Percentiles rank a stretch among this genome's conserved stretches.
Conservation (phyloP, 805 yeast species). For the Wilhelminamyces savonicus region DNA sequence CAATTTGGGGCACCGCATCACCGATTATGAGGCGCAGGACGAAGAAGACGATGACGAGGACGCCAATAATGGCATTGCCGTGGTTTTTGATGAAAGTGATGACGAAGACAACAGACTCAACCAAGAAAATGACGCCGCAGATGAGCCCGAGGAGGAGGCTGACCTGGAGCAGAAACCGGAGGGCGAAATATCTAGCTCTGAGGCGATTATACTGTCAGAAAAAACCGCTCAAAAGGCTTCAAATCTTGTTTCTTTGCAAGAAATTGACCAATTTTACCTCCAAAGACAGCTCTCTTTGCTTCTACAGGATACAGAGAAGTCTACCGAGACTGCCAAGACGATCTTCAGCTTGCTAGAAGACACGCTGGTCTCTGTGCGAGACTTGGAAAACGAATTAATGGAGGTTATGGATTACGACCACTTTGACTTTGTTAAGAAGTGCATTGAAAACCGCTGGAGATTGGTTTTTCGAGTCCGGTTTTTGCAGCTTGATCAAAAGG, state of each 20-base stretch:
- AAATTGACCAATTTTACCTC: constrained; percentile 41
- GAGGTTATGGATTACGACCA: constrained; percentile 48
- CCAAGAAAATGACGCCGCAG: constrained; percentile 9
- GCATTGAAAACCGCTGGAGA: constrained; percentile 45
- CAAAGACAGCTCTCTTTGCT: constrained; percentile 41
- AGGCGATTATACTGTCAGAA: constrained; percentile 1
- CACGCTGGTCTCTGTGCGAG: constrained; percentile 27
- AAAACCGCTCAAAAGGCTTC: not conserved
- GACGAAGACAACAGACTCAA: constrained; percentile 20
- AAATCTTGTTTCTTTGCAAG: constrained; percentile 4
- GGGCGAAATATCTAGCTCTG: constrained; percentile 20
- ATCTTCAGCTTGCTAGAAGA: constrained; percentile 37
- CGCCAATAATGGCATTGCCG: constrained; percentile 33
- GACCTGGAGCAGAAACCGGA: constrained; percentile 11
- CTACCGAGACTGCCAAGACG: constrained; percentile 29
- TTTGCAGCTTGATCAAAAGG: constrained; percentile 22
- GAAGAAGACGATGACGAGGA: constrained; percentile 14
- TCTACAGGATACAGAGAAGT: constrained; percentile 33
- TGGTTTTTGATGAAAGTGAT: constrained; percentile 41
- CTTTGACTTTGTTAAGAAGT: constrained; percentile 39
- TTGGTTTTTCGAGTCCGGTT: constrained; percentile 51
- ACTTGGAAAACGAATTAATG: constrained; percentile 49
- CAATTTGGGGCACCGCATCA: constrained; percentile 38
- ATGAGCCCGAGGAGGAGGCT: constrained; percentile 9
- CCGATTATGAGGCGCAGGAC: constrained; percentile 40